These are phyloP conservation scores for Dendrobium chrysotoxum DNA, from an alignment of 106 monocot genomes.

Conservation along the genomic window DNA sequence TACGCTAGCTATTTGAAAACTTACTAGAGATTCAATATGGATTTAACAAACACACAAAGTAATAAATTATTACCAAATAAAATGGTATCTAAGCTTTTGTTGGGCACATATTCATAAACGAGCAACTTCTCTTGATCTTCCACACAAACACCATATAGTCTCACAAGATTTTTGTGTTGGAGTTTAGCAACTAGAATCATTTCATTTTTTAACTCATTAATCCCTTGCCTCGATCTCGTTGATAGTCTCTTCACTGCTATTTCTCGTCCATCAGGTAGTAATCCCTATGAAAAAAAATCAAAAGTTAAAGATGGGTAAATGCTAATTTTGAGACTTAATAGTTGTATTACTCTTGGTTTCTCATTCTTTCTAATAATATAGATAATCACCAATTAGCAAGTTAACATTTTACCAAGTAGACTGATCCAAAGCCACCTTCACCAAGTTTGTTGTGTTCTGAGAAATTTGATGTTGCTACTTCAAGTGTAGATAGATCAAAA, in stretches of 20 bases:
- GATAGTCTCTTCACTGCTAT: constrained; percentile 34
- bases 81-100: constrained; percentile 23
- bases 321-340: no score
- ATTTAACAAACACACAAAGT: neutral
- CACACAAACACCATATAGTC: constrained; percentile 21
- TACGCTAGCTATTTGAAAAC: neutral
- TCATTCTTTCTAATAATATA: no score
- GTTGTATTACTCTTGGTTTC: no score
- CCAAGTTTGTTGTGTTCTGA: constrained; percentile 18
- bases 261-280: constrained; percentile 10
- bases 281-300: constrained; percentile 4
- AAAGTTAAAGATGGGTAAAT: no score
- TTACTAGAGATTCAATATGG: neutral
- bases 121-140: constrained; percentile 20
- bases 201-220: constrained; percentile 23
- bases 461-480: constrained; percentile 13
- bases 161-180: constrained; percentile 29
- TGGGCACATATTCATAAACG: constrained; percentile 27
- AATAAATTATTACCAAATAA: constrained; percentile 17
- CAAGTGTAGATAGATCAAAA: constrained; percentile 10
- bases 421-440: constrained; percentile 33
- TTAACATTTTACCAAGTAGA: neutral
- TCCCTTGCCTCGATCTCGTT: constrained; percentile 17
- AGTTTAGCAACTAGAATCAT: constrained; percentile 23
- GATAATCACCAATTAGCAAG: neutral